Percentiles rank a stretch among this genome's conserved stretches.
Conservation (phyloP, 2,329 filamentous ascomycete species). For the Pseudofabraea citricarpa region DNA sequence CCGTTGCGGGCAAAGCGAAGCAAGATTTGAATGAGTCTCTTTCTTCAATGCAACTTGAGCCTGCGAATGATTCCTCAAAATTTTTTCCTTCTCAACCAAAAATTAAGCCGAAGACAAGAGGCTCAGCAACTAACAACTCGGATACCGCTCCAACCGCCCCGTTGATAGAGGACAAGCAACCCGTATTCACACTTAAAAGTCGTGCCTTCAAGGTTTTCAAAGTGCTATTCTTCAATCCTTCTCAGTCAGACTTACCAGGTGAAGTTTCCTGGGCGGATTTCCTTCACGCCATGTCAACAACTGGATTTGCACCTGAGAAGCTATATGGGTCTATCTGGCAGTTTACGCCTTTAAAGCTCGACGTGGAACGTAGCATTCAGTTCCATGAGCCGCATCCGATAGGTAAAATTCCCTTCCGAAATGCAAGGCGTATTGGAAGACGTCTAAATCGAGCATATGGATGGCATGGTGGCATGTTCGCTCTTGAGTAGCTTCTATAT, state of each 20-base stretch:
- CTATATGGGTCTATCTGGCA: constrained; percentile 59
- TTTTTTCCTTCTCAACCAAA: constrained; percentile 11
- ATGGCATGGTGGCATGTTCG: constrained; percentile 43
- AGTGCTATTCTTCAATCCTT: constrained; percentile 34
- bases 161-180: constrained; percentile 13
- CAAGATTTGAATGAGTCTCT: constrained; percentile 12
- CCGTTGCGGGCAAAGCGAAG: too few relatives aligned
- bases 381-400: constrained; percentile 57
- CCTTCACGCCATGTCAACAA: constrained; percentile 42
- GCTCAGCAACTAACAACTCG: constrained; percentile 5
- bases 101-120: constrained; percentile 22
- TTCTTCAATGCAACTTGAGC: constrained; percentile 21
- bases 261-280: constrained; percentile 51
- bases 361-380: constrained; percentile 45
- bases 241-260: constrained; percentile 32
- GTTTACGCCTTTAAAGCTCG: constrained; percentile 37
- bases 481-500: too few relatives aligned
- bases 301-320: constrained; percentile 49
- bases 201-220: constrained; percentile 37
- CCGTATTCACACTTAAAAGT: constrained; percentile 29
- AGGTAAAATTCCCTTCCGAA: constrained; percentile 43
- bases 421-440: constrained; percentile 42
- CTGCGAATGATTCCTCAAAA: constrained; percentile 4
- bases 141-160: neutral
- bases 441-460: constrained; percentile 45